Conservation (phyloP, 139 green algal species). For the Zygnema circumcarinatum region DNA sequence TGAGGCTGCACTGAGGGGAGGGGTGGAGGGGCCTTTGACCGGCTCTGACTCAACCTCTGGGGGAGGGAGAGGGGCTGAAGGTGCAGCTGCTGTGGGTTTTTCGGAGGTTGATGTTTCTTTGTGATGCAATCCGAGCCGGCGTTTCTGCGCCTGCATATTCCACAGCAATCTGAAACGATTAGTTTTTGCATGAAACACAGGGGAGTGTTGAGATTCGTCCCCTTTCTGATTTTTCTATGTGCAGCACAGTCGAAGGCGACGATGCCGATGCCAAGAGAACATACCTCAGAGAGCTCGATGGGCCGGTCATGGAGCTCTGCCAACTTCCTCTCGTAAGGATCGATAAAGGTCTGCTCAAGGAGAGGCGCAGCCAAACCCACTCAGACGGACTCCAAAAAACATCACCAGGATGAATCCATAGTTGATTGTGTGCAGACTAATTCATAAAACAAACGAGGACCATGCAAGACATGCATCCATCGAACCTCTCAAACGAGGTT, state of each 20-base stretch:
- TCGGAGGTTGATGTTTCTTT: not conserved
- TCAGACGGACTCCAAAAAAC: not conserved
- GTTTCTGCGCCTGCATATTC: not conserved
- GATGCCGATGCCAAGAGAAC: not conserved
- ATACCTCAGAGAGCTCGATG: conserved; percentile 29
- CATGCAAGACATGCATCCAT: no score
- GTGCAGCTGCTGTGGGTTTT: conserved; percentile 4
- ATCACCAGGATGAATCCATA: no score
- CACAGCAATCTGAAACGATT: not conserved
- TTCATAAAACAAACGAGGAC: no score
- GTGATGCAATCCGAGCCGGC: not conserved
- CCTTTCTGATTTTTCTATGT: no score
- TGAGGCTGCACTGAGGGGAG: conserved; percentile 9
- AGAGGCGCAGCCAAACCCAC: not conserved
- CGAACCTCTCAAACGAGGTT: no score
- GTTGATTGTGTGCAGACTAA: no score
- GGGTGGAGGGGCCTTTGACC: not conserved
- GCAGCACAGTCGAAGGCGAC: no score
- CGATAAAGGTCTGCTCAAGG: conserved; percentile 37
- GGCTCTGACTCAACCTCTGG: not conserved
- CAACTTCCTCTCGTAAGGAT: conserved; percentile 48
- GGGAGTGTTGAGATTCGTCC: no score
- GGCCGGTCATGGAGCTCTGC: conserved; percentile 27
- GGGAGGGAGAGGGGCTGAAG: not conserved
- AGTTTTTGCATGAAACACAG: not conserved